Base-by-base conservation (phyloP, 2,329 filamentous ascomycete species). In the Lasiodiplodia theobromae region DNA sequence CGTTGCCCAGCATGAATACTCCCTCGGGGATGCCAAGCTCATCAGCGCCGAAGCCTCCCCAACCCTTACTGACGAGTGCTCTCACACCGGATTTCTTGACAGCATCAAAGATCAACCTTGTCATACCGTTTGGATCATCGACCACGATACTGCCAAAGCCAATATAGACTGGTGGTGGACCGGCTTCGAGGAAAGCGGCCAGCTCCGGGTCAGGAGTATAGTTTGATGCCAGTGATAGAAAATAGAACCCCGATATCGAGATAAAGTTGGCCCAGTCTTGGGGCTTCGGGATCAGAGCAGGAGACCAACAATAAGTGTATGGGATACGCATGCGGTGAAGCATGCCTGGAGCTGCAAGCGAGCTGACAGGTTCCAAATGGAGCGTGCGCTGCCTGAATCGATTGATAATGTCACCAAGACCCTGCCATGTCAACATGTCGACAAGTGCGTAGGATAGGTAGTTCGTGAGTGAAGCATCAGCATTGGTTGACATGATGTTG, bases 351-450 rank as follows among this genome's bases (percentile, higher is more conserved):
- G 92, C 94, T 87, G 91, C 95, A 60, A 96, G 89, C 8, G 93
- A 83, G 70, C 91, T 93, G 52, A 97, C 85, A 0, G 91, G 87
- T 54, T 96, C 91, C 0, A 97, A 82, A 31, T 91, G 91, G 1
- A 97, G 84, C 16, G 87, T 87, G 69, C 89, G 89, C 71, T 91
- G 89, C 65, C 94, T 86, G 75, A 97, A 97, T 12, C 89, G 87
- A 76, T 98, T 97, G 76, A 97, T 95, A 6, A 97, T 84, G 78
- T 97, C 94, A 47, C 94, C 94, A 4, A 97, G 82, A 0, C 93
- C 94, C 79, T 97, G 93, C 93, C 93, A 97, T 12, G 94, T 94
- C 85, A 97, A 89, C 87, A 96, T 92, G 72, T 97, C 94, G 2
- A 97, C 91, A 23, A 97, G 83, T 0, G 91, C 89, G 74, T 97